Base-by-base conservation (phyloP, 805 yeast genomes). In the Saturnispora zaruensis region DNA sequence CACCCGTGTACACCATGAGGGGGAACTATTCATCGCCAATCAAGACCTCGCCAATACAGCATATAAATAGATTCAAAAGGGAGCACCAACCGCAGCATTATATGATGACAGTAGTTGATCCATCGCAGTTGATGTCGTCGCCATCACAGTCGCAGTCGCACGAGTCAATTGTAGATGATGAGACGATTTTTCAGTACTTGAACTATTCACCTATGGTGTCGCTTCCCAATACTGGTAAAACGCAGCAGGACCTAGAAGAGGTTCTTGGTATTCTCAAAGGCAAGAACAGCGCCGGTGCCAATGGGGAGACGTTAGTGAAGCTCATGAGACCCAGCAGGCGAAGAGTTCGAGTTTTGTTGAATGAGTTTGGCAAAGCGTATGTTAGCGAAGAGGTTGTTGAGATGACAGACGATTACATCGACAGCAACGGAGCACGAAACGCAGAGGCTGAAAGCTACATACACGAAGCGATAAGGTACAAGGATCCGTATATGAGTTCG, bases 131-230 rank as follows among this genome's bases (percentile, higher is more conserved):
- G 21, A 36, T 36, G 40, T 36, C 40, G 3, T 36, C 40, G 13
- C 40, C 40, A 36, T 36, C 40, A 18, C 40, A 33, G 18, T 36
- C 48, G 23, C 37, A 34, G 26, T 28, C 34, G 5, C 30, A 30
- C 4, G 36, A 26, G 21, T 36, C 40, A 18, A 20, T 36, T 36
- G 33, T 16, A 14, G 48, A 47, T 23, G 56, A 50, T 3, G 50
- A 53, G 14, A 45, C 44, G 6, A 36, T 51, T 24, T 25, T 41
- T 5, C 51, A 50, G 32, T 51, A 50, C 36, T 41, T 51, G 20
- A 51, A 54, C 40, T 49, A 54, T 8, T 51, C 57, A 41, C 53
- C 54, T 8, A 20, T 45, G 21, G 49, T 46, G 13, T 40, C 49
- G 20, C 21, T 36, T 8, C 49, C 49, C 6, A 41, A 18, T 25